Evolutionary conservation across 768 basidiomycete genomes (phyloP).

Genomic region (Exidia glandulosa): DNA sequence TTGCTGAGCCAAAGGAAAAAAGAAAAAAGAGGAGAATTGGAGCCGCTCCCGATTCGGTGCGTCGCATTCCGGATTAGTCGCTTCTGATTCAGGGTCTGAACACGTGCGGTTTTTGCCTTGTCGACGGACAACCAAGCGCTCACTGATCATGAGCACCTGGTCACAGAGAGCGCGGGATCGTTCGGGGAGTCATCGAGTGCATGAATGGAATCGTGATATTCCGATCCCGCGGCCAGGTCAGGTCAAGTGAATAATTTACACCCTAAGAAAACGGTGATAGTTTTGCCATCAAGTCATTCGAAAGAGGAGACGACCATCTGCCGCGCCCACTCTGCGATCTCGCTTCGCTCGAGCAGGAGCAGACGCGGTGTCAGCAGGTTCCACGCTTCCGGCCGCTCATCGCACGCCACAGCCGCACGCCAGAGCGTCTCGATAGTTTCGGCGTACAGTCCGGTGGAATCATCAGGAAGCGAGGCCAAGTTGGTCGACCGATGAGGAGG

Average conservation of each 20-base stretch:
- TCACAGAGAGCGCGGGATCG: not conserved
- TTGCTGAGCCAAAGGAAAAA: no score
- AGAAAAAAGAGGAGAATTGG: no score
- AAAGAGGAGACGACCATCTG: constrained; percentile 20
- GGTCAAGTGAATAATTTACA: not conserved
- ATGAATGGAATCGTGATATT: not conserved
- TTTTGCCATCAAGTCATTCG: not conserved
- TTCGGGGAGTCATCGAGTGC: no score
- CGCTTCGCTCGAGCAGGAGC: constrained; percentile 34
- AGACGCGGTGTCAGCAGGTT: constrained; percentile 40
- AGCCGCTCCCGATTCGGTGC: no score
- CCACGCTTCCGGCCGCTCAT: constrained; percentile 30
- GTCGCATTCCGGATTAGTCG: no score
- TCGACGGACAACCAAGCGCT: no score
- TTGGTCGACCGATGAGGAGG: constrained; percentile 24
- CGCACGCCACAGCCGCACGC: constrained; percentile 35
- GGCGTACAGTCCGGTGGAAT: constrained; percentile 14
- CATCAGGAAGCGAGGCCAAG: not conserved
- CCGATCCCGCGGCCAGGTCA: no score
- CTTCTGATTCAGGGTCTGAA: no score
- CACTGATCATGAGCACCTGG: no score
- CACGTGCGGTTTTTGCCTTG: no score
- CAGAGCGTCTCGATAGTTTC: constrained; percentile 44
- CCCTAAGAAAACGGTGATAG: not conserved
- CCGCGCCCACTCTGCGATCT: constrained; percentile 48